Base-by-base conservation (phyloP, 768 basidiomycete genomes). In the Mycena haematopus region DNA sequence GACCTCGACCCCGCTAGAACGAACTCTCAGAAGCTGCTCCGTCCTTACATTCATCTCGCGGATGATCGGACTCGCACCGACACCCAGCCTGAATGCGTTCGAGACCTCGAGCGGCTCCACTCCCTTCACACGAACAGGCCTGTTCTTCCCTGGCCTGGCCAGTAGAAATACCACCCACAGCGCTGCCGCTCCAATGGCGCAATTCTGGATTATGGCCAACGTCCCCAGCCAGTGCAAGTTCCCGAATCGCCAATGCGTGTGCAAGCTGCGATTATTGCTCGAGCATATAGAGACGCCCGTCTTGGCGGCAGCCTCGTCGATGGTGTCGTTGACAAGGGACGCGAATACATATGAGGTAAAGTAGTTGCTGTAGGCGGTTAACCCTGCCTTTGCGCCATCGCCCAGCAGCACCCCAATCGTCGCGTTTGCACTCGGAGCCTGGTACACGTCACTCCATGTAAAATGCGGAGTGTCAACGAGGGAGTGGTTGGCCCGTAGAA, bases 21-120 rank as follows among this genome's bases (percentile, higher is more conserved):
- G 52, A 53, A 53, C 52, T 53, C 52, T 53, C 52, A 53, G 52
- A 38, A 53, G 52, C 52, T 53, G 52, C 35, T 53, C 52, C 38
- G 36, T 53, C 52, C 52, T 40, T 53, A 53, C 52, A 53, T 53
- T 40, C 52, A 17, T 52, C 50, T 52, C 50, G 50, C 50, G 50
- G 50, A 52, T 52, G 50, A 52, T 35, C 29, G 50, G 50, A 52
- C 50, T 52, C 31, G 29, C 29, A 31, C 29, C 9, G 29, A 31
- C 47, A 29, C 58, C 58, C 50, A 60, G 27, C 40, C 42, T 40
- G 33, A 60, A 60, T 31, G 58, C 58, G 29, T 60, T 51, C 38
- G 36, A 29, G 29, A 60, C 58, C 27, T 60, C 38, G 38, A 60
- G 29, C 52, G 40, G 33, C 25, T 53, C 40, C 25, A 60, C 38